phyloP scores from a whole-genome alignment of 2,329 filamentous ascomycete species.

The Periconia macrospinosa region DNA sequence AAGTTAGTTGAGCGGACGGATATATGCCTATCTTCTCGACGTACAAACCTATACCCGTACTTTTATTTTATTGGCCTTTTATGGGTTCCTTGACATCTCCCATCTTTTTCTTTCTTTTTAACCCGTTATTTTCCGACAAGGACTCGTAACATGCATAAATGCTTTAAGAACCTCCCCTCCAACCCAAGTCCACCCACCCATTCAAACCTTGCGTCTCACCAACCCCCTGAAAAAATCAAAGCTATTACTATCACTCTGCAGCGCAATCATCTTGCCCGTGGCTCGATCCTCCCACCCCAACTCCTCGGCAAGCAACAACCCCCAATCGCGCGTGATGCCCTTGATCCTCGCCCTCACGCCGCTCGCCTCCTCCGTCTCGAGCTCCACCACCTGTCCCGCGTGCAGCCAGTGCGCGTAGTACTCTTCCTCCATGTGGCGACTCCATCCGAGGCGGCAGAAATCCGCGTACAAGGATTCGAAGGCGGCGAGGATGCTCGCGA shows the following conservation, averaged over 20 bases:
- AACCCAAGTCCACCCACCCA: background rate
- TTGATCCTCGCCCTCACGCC: slow-evolving; percentile 75
- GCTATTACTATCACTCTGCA: slow-evolving; percentile 97
- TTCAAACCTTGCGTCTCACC: slow-evolving; percentile 73
- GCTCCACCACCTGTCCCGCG: slow-evolving; percentile 62
- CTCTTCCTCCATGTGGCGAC: slow-evolving; percentile 67
- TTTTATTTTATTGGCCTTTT: too few species aligned
- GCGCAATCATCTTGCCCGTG: slow-evolving; percentile 76
- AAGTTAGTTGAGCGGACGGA: too few species aligned
- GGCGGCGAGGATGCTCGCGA: slow-evolving; percentile 76
- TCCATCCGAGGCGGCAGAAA: slow-evolving; percentile 78
- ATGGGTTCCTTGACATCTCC: too few species aligned
- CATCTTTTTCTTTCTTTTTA: too few species aligned
- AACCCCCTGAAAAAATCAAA: slow-evolving; percentile 96
- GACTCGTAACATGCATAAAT: background rate
- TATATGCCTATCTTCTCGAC: too few species aligned
- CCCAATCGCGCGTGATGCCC: slow-evolving; percentile 92
- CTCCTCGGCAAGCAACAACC: slow-evolving; percentile 82
- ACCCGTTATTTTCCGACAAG: too few species aligned
- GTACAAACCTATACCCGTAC: too few species aligned
- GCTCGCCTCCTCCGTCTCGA: slow-evolving; percentile 72
- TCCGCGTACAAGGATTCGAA: slow-evolving; percentile 76
- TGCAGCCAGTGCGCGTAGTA: slow-evolving; percentile 78
- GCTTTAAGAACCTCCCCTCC: too few species aligned
- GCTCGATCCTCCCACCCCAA: slow-evolving; percentile 69